Evolutionary conservation across 2,329 filamentous ascomycete genomes (phyloP).

Genomic region (Talaromyces albobiverticillius): DNA sequence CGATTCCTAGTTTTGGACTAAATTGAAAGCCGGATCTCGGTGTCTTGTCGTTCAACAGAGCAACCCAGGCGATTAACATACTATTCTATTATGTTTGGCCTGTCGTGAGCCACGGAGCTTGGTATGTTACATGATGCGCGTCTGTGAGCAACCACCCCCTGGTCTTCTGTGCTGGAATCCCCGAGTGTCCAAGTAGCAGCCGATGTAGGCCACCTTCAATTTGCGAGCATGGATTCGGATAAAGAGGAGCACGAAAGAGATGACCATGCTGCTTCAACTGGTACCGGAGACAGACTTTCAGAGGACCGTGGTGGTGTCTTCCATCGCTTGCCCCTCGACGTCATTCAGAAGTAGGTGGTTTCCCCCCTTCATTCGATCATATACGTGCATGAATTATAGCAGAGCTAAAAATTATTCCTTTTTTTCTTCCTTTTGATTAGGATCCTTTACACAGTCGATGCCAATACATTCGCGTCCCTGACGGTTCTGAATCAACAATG

Average conservation of each 20-base stretch:
- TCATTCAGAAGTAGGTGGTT: conserved; percentile 30
- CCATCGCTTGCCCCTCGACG: conserved; percentile 24
- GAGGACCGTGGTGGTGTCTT: conserved; percentile 15
- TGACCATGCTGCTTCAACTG: not conserved
- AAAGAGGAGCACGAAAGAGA: not conserved
- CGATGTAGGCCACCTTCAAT: conserved; percentile 11
- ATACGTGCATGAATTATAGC: not conserved
- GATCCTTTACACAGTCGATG: conserved; percentile 46
- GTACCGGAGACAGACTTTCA: not conserved
- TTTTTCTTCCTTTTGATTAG: conserved; percentile 23
- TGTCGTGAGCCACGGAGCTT: not conserved
- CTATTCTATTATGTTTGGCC: conserved; percentile 12
- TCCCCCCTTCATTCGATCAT: not conserved
- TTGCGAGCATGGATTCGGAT: conserved; percentile 15
- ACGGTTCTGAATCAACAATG: conserved; percentile 44
- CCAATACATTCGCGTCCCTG: conserved; percentile 48
- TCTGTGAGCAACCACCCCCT: conserved; percentile 7
- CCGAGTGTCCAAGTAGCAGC: conserved; percentile 7
- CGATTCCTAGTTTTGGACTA: too few relatives aligned
- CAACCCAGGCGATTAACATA: not conserved
- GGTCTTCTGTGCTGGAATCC: conserved; percentile 9
- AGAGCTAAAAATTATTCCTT: not conserved
- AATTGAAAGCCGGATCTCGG: too few relatives aligned
- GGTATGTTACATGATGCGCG: conserved; percentile 14
- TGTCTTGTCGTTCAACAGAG: not conserved